Percentiles rank a stretch among this genome's conserved stretches.
These are phyloP conservation scores for Beauveria sp. DNA, from an alignment of 2,329 filamentous ascomycete species.

Conservation along the genomic window DNA sequence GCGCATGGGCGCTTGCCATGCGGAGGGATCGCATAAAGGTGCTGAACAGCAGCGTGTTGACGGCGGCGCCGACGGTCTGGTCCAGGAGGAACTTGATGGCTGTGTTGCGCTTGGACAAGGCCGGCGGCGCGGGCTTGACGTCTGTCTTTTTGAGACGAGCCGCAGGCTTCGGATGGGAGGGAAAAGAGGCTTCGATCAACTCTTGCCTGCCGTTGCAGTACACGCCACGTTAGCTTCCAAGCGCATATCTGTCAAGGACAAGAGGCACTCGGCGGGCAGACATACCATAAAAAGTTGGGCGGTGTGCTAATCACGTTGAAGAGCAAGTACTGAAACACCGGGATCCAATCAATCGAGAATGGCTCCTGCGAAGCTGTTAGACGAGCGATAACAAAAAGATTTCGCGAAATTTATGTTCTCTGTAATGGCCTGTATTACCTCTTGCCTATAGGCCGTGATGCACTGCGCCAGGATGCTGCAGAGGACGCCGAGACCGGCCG, in stretches of 20 bases:
- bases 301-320: slow-evolving; percentile 68
- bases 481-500: slow-evolving; percentile 53
- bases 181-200: slow-evolving; percentile 67
- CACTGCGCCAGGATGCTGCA: slow-evolving; percentile 69
- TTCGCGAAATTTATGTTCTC: too few relatives aligned
- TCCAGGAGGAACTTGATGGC: slow-evolving; percentile 60
- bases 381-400: not conserved
- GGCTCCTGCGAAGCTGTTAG: slow-evolving; percentile 29
- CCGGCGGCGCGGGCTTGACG: slow-evolving; percentile 31
- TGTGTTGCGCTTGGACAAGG: slow-evolving; percentile 55
- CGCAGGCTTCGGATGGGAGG: slow-evolving; percentile 49
- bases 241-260: not conserved
- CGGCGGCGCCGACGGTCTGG: slow-evolving; percentile 56
- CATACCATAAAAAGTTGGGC: slow-evolving; percentile 74
- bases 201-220: slow-evolving; percentile 49
- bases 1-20: slow-evolving; percentile 36
- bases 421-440: slow-evolving; percentile 35
- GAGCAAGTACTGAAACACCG: slow-evolving; percentile 68
- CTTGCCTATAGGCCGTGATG: slow-evolving; percentile 53
- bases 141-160: slow-evolving; percentile 26
- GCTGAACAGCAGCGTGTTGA: slow-evolving; percentile 60
- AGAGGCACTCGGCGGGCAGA: slow-evolving; percentile 8
- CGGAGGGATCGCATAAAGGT: slow-evolving; percentile 51
- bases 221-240: not conserved
- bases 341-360: slow-evolving; percentile 55